Conservation (phyloP, 208 protist genomes). For the Acanthamoeba castellanii region DNA sequence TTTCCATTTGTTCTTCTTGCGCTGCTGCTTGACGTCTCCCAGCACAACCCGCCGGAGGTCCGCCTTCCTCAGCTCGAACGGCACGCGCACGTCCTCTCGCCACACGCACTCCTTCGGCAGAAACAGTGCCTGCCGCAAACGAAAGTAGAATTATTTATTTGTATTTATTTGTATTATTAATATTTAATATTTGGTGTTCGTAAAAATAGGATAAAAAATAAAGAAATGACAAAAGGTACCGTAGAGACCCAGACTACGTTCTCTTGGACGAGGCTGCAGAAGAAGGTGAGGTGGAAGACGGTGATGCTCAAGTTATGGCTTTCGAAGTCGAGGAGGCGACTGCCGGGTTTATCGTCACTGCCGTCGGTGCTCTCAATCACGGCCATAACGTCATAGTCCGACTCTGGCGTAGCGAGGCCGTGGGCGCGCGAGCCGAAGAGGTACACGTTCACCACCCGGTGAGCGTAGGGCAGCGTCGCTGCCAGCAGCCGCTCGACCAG, state of each 20-base stretch:
- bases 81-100: neutral
- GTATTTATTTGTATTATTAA: no score
- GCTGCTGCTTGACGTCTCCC: neutral
- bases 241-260: neutral
- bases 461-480: neutral
- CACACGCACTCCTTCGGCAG: conserved; percentile 9
- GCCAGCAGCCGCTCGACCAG: neutral
- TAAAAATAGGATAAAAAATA: no score
- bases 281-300: neutral
- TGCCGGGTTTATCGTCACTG: neutral
- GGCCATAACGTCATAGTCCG: conserved; percentile 11
- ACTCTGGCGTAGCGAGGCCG: neutral
- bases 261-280: neutral
- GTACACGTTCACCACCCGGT: neutral
- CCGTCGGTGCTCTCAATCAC: neutral
- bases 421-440: neutral
- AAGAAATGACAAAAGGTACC: neutral
- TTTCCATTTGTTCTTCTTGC: conserved; percentile 34
- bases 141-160: no score
- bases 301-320: neutral
- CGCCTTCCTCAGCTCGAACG: conserved; percentile 1
- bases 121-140: neutral
- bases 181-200: no score
- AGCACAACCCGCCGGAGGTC: neutral
- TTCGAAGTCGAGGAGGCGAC: conserved; percentile 11